Base-by-base conservation (phyloP, 2,329 filamentous ascomycete genomes). In the Aureobasidium mangrovei region DNA sequence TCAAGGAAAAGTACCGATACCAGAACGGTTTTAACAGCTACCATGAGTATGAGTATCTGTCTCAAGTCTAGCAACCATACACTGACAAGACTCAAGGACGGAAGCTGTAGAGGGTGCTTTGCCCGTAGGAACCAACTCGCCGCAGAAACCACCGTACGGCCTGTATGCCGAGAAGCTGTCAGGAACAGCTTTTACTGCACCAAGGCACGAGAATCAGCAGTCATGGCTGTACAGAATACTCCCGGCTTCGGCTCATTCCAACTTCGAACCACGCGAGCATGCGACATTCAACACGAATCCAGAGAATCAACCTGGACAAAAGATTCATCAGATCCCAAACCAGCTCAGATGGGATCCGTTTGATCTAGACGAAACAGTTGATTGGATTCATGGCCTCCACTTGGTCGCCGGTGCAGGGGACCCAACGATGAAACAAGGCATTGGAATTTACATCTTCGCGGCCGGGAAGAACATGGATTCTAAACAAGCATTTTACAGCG, bases 261-360 rank as follows among this genome's bases (percentile, higher is more conserved):
- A 76, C 62, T 81, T 80, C 60, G 66, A 74, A 65, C 72, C 66
- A 65, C 75, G 62, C 66, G 77, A 69, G 62, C 72, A 73, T 18
- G 65, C 66, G 6, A 74, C 73, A 2, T 77, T 74, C 65, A 75
- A 76, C 60, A 75, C 74, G 12, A 76, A 76, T 58, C 74, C 73
- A 0, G 74, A 75, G 59, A 71, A 70, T 60, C 73, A 74, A 57
- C 69, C 71, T 7, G 70, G 74, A 53, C 77, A 78, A 59, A 80
- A 79, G 64, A 77, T 88, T 60, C 82, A 85, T 61, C 83, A 88
- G 62, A 85, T 90, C 48, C 88, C 88, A 4, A 90, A 91, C 64
- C 86, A 91, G 69, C 75, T 91, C 31, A 80, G 86, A 60, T 93
- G 88, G 88, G 83, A 86, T 60, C 84, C 82, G 2, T 88, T 89